These are phyloP conservation scores for Pezicula neosporulosa DNA, from an alignment of 2,329 filamentous ascomycete species.

Conservation along the genomic window DNA sequence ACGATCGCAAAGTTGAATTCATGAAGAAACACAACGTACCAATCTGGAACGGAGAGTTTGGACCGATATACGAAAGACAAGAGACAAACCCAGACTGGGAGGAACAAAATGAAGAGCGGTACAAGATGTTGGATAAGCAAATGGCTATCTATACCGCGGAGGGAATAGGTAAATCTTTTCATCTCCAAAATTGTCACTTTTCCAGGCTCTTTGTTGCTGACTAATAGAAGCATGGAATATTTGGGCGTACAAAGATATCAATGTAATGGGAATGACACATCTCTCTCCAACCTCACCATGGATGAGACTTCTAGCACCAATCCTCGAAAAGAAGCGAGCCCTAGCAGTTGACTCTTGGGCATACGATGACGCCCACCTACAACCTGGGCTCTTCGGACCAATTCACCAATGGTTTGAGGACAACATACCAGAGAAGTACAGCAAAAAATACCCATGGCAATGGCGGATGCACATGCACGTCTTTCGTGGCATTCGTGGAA, in stretches of 20 bases:
- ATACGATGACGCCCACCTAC: conserved; percentile 41
- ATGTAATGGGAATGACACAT: conserved; percentile 9
- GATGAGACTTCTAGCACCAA: conserved; percentile 2
- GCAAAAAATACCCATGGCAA: conserved; percentile 21
- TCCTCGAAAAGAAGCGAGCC: conserved; percentile 5
- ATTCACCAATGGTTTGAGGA: conserved; percentile 22
- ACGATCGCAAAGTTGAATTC: conserved; percentile 43
- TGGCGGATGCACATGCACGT: conserved; percentile 24
- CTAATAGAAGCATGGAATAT: conserved; percentile 4
- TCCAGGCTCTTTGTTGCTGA: not conserved
- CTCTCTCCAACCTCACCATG: conserved; percentile 2
- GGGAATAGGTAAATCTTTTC: conserved; percentile 3
- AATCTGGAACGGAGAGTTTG: conserved; percentile 51
- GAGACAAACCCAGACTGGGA: conserved; percentile 16
- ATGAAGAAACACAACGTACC: conserved; percentile 38
- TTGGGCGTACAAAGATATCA: conserved; percentile 8
- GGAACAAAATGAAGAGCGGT: conserved; percentile 34
- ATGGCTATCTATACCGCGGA: conserved; percentile 4
- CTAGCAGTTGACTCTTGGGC: conserved; percentile 6
- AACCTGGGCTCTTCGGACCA: conserved; percentile 16
- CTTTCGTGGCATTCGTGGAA: conserved; percentile 20
- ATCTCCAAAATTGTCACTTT: not conserved
- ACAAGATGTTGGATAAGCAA: conserved; percentile 34
- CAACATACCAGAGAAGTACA: conserved; percentile 16
- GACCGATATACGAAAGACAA: conserved; percentile 31